Evolutionary conservation across 768 basidiomycete genomes (phyloP), one percentile per base, ranked within the genome.

Genomic region (Holtermannia corniformis): DNA sequence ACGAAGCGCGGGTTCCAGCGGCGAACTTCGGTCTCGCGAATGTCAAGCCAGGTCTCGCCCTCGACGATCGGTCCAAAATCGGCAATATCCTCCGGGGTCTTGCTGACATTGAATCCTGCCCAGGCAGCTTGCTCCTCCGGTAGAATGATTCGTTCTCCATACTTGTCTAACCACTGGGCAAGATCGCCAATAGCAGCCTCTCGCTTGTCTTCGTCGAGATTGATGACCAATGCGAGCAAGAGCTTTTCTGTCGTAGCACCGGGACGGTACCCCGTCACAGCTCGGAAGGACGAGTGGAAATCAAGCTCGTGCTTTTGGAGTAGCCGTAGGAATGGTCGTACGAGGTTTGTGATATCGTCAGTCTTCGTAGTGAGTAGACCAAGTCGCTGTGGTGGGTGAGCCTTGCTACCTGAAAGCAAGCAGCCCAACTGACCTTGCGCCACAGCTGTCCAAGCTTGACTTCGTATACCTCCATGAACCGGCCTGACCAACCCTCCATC

Each of bases 1-100:
- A 93, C 82, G 72, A 99, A 97, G 28, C 91, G 77, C 16, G 95
- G 95, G 67, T 99, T 99, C 24, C 77, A 81, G 21, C 57, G 69
- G 56, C 75, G 78, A 74, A 80, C 79, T 28, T 41, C 56, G 19
- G 43, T 51, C 28, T 27, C 48, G 47, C 68, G 54, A 11, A 41
- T 46, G n/a, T 25, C 47, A 26, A 57, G 54, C 65, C 67, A 71
- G 7, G 44, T 51, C 7, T 50, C 42, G 0, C 19, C 55, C 22
- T 24, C 25, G 1, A 10, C 2, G 13, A n/a, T 24, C 28, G 40
- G 20, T 28, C 47, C 47, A 22, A n/a, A 24, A 16, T 21, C 3
- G 21, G 20, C 4, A 4, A 20, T 41, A 47, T 51, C 49, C 21
- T 40, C 48, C 16, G 21, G 11, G 3, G 10, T 37, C 5, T 19